Evolutionary conservation across 2,329 filamentous ascomycete species (phyloP).

Genomic region (Fusarium vanettenii): DNA sequence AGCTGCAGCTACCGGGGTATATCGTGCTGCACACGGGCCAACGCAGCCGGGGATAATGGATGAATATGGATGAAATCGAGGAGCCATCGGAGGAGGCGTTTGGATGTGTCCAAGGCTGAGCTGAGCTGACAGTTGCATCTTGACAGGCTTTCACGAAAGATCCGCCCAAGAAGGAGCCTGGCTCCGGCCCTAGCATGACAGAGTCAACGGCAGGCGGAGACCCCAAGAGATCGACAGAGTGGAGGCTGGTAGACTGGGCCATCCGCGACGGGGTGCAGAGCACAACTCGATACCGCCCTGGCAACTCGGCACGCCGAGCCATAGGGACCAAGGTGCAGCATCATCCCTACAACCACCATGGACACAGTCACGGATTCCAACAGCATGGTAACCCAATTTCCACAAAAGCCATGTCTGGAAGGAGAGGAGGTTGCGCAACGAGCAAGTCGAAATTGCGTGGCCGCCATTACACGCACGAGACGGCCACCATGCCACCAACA

Average conservation of each 20-base stretch:
- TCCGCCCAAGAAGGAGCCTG: constrained; percentile 46
- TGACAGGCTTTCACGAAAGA: constrained; percentile 58
- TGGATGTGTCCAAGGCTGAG: not conserved
- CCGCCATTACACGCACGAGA: constrained; percentile 34
- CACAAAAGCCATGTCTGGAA: constrained; percentile 47
- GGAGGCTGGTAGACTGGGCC: constrained; percentile 80
- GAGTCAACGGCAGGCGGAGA: constrained; percentile 42
- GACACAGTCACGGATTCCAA: constrained; percentile 15
- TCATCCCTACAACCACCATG: constrained; percentile 17
- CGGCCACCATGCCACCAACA: constrained; percentile 34
- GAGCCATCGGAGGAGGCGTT: not conserved
- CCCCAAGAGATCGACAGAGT: constrained; percentile 76
- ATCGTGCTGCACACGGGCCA: constrained; percentile 20
- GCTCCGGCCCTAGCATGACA: constrained; percentile 2
- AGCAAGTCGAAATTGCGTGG: constrained; percentile 42
- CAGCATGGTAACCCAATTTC: constrained; percentile 43
- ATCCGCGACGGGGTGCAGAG: constrained; percentile 80
- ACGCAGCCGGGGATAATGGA: constrained; percentile 3
- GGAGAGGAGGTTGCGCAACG: constrained; percentile 49
- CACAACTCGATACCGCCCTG: constrained; percentile 82
- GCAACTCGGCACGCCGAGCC: constrained; percentile 47
- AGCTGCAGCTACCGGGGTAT: constrained; percentile 10
- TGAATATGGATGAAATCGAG: not conserved
- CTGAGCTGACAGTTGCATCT: constrained; percentile 26
- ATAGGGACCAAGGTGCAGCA: constrained; percentile 25